Evolutionary conservation across 139 green algal genomes (phyloP), one percentile per base, ranked within the genome.

Genomic region (Chlorella sorokiniana): DNA sequence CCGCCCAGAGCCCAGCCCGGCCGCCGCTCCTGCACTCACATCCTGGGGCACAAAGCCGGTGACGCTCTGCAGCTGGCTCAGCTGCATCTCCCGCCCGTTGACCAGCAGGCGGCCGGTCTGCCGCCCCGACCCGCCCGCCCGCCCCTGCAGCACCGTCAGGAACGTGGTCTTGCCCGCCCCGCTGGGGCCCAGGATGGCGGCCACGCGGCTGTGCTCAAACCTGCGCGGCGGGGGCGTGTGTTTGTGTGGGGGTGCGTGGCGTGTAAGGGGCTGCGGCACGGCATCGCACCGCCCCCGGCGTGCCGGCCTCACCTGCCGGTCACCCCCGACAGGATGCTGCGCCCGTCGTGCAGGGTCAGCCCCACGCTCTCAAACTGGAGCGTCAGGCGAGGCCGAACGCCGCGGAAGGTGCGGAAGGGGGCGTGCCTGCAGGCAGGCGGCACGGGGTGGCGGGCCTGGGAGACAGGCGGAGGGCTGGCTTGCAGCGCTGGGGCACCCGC

Each of bases 11-110:
- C n/a, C n/a, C 48, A 65, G 22, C 56, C 56, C 6, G 22, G 18
- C 23, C 18, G 18, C 56, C 22, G 18, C 56, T 35, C 25, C 16
- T 48, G 44, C 70, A 48, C 71, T 78, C 54, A 51, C 72, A 38
- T 93, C 90, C 76, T 94, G 87, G 23, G 89, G 85, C 40, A 93
- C 89, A 78, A 88, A 91, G 41, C 85, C 89, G 7, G 86, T 81
- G 59, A 90, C 85, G 29, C 72, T 42, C 54, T 79, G 76, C 74
- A 91, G 74, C 11, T 70, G 44, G 10, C 31, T 48, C 35, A 87
- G 44, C 25, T 40, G 63, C 65, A 91, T 88, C 51, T 85, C 76
- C 40, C 80, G 87, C 8, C 83, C 86, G 41, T 91, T 91, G n/a
- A 87, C 78, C 54, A 79, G 81, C 41, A 90, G 56, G 23, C 48